Percentiles rank a stretch among this genome's conserved stretches.
Evolutionary conservation across 2,329 filamentous ascomycete genomes (phyloP).

Genomic region (Penicillium sclerotiorum): DNA sequence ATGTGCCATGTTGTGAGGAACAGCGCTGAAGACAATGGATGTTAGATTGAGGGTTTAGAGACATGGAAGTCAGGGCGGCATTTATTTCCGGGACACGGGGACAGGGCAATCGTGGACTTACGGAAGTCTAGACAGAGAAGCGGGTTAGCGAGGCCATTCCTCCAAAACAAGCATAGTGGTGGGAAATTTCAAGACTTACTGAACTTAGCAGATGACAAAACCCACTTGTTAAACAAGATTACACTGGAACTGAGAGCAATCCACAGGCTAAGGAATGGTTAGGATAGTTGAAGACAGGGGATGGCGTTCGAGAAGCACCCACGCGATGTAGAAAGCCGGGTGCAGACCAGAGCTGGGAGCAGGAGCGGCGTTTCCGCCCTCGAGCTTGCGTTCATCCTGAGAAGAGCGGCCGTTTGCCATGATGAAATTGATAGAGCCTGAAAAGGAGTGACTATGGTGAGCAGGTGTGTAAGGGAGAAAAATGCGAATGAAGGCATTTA

Average conservation of each 20-base stretch:
- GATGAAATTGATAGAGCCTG: constrained; percentile 12
- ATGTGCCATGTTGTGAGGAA: constrained; percentile 94
- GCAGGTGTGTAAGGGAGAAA: constrained; percentile 14
- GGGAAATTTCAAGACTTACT: constrained; percentile 54
- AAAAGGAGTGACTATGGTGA: constrained; percentile 31
- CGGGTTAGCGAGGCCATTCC: constrained; percentile 9
- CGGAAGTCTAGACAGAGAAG: constrained; percentile 44
- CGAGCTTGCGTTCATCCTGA: constrained; percentile 31
- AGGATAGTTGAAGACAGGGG: constrained; percentile 7
- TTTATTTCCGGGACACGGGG: too few species aligned
- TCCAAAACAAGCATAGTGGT: background rate
- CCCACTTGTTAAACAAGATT: constrained; percentile 99
- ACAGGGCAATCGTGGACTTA: constrained; percentile 32
- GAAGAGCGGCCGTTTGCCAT: constrained; percentile 30
- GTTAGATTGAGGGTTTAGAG: background rate
- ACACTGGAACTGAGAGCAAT: constrained; percentile 88
- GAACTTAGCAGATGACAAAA: constrained; percentile 81
- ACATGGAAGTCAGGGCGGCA: too few species aligned
- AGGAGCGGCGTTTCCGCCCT: constrained; percentile 18
- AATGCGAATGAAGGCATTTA: constrained; percentile 12
- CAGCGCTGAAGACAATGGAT: constrained; percentile 38
- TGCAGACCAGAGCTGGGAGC: constrained; percentile 29
- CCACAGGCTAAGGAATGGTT: constrained; percentile 67
- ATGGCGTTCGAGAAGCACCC: constrained; percentile 9
- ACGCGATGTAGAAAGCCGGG: constrained; percentile 36